Percentiles rank a stretch among this genome's conserved stretches.
Conservation (phyloP, 306 rosid species). For the Morella rubra region DNA sequence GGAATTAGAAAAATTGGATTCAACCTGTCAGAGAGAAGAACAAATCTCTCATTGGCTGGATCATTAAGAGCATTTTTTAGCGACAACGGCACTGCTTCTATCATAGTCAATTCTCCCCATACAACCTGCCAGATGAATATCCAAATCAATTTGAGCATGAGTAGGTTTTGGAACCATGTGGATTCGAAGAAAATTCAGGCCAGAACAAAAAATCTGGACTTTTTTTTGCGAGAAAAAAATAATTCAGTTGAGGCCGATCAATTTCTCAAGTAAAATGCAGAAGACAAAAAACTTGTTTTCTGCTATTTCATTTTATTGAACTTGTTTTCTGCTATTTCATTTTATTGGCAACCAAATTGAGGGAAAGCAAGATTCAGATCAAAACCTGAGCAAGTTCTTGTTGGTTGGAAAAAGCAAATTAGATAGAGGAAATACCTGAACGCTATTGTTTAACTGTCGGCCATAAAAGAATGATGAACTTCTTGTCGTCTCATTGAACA, state of each 20-base stretch:
- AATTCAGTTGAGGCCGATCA: background rate
- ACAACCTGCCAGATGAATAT: constrained; percentile 35
- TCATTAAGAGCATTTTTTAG: constrained; percentile 22
- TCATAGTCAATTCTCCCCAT: constrained; percentile 60
- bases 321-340: too few relatives aligned
- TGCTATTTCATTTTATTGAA: background rate
- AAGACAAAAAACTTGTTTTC: background rate
- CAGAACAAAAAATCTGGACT: too few relatives aligned
- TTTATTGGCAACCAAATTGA: background rate
- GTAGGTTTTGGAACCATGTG: background rate
- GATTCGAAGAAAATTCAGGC: background rate
- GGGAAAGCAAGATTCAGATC: background rate
- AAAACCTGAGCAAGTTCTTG: background rate
- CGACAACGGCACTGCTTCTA: constrained; percentile 45
- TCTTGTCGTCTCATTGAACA: constrained; percentile 37
- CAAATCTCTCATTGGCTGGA: constrained; percentile 11
- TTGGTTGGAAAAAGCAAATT: background rate
- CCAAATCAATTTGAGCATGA: background rate
- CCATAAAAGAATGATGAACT: constrained; percentile 35
- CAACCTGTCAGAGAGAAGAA: constrained; percentile 16
- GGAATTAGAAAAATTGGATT: background rate
- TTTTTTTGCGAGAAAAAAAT: background rate
- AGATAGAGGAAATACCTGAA: constrained; percentile 21
- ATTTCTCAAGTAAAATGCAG: background rate
- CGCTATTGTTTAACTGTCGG: constrained; percentile 43